Evolutionary conservation across 441 rosid species (phyloP).

Genomic region (Populus hybrid): DNA sequence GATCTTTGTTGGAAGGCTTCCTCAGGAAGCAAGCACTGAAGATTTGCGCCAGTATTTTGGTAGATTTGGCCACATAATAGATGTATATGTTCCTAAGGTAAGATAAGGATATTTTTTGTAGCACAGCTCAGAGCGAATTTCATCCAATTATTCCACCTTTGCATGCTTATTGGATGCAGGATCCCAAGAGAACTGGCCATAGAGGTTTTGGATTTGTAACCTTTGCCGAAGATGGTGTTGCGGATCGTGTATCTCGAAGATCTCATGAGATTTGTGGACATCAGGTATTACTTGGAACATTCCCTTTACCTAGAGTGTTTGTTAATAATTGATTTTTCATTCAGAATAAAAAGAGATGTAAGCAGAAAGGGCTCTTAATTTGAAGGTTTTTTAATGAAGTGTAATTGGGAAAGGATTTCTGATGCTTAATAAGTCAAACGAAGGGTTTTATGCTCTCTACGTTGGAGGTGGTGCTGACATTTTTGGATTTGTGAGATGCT

Average conservation of each 20-base stretch:
- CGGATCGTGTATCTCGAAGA: slow-evolving; percentile 87
- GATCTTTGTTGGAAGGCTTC: slow-evolving; percentile 94
- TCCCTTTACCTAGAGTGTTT: not conserved
- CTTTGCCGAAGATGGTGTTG: slow-evolving; percentile 89
- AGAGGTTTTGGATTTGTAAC: slow-evolving; percentile 97
- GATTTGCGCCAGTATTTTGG: slow-evolving; percentile 85
- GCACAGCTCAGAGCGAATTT: not conserved
- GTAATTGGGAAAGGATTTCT: not conserved
- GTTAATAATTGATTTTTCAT: not conserved
- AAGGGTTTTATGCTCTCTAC: not conserved
- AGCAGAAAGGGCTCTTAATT: not conserved
- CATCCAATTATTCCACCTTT: not conserved
- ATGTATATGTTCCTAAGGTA: slow-evolving; percentile 91
- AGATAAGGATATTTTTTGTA: slow-evolving; percentile 6
- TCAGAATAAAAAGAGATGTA: not conserved
- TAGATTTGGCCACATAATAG: slow-evolving; percentile 84
- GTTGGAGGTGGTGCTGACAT: not conserved
- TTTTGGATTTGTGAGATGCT: not conserved
- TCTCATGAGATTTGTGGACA: slow-evolving; percentile 96
- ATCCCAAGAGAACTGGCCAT: slow-evolving; percentile 89
- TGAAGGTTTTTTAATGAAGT: not conserved
- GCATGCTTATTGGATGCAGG: slow-evolving; percentile 38
- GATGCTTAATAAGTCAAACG: not conserved
- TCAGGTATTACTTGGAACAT: slow-evolving; percentile 45
- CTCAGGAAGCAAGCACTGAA: slow-evolving; percentile 83